Evolutionary conservation across 2,329 filamentous ascomycete species (phyloP).

Genomic region (Monilinia fructicola): DNA sequence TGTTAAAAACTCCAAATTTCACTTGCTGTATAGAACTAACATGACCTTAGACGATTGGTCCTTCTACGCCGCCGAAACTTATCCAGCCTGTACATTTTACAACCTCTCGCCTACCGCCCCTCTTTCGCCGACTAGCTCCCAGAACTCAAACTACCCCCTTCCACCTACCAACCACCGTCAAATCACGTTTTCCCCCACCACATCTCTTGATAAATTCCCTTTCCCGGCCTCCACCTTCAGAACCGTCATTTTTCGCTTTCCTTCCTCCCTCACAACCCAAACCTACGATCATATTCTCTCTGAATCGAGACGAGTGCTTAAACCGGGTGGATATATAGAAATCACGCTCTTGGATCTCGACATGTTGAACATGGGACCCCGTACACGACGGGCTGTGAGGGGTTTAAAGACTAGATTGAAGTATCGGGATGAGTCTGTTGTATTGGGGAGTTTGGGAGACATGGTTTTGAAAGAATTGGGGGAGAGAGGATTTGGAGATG

Average conservation of each 20-base stretch:
- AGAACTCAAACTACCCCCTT: constrained; percentile 51
- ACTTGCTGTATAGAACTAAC: not conserved
- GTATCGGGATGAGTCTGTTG: constrained; percentile 57
- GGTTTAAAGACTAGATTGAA: constrained; percentile 71
- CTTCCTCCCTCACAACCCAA: constrained; percentile 64
- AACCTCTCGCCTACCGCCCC: constrained; percentile 62
- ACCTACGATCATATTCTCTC: constrained; percentile 70
- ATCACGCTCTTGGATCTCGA: constrained; percentile 76
- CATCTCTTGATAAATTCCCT: constrained; percentile 59
- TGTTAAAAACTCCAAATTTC: constrained; percentile 18
- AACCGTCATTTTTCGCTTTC: constrained; percentile 75
- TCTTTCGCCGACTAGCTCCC: constrained; percentile 44
- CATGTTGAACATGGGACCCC: constrained; percentile 77
- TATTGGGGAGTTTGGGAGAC: constrained; percentile 60
- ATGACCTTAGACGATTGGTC: constrained; percentile 68
- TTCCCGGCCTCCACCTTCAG: constrained; percentile 76
- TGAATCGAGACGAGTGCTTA: constrained; percentile 74
- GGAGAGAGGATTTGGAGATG: constrained; percentile 65
- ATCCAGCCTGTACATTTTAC: constrained; percentile 72
- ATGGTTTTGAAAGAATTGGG: constrained; percentile 66
- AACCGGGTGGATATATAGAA: constrained; percentile 77
- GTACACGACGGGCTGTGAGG: constrained; percentile 66
- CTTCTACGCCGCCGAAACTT: constrained; percentile 79
- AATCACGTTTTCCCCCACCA: constrained; percentile 55
- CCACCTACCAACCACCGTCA: constrained; percentile 73